Conservation (phyloP, 208 protist species). For the Trypanosomatidae sp. region DNA sequence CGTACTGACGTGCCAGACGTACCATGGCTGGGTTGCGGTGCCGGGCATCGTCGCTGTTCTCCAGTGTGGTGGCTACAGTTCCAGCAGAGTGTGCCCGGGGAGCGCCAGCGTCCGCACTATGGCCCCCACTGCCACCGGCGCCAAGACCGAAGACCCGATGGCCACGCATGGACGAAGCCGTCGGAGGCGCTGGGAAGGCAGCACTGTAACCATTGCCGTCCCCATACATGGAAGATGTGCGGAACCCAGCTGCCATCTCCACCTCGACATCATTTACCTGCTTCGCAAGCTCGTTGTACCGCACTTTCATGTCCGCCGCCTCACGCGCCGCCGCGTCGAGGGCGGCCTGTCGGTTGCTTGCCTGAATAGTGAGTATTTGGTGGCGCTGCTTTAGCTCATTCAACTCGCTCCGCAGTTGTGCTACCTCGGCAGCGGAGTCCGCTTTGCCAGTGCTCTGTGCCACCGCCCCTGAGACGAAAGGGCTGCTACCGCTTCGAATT, state of each 20-base stretch:
- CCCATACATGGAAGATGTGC: background rate
- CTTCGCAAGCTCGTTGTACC: constrained; percentile 44
- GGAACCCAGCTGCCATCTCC: constrained; percentile 35
- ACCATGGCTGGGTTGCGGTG: constrained; percentile 22
- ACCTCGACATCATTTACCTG: constrained; percentile 46
- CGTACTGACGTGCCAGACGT: constrained; percentile 19
- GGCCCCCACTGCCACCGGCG: background rate
- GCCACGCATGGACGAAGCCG: background rate
- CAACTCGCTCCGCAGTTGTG: constrained; percentile 12
- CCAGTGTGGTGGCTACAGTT: background rate
- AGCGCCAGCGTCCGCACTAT: constrained; percentile 1
- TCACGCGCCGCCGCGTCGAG: constrained; percentile 48
- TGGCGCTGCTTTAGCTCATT: constrained; percentile 25
- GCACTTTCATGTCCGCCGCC: constrained; percentile 43
- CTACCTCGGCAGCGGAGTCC: constrained; percentile 17
- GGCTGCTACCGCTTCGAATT: background rate
- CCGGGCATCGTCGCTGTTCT: constrained; percentile 6
- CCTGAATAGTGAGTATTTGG: constrained; percentile 28
- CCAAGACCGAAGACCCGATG: background rate
- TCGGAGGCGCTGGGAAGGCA: constrained; percentile 5
- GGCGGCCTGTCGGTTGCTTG: constrained; percentile 47
- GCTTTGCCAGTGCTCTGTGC: constrained; percentile 6
- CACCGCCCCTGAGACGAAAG: background rate
- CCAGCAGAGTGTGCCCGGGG: background rate
- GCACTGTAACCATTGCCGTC: background rate